Evolutionary conservation across 2,329 filamentous ascomycete species (phyloP).

Genomic region (Colletotrichum cordylinicola): DNA sequence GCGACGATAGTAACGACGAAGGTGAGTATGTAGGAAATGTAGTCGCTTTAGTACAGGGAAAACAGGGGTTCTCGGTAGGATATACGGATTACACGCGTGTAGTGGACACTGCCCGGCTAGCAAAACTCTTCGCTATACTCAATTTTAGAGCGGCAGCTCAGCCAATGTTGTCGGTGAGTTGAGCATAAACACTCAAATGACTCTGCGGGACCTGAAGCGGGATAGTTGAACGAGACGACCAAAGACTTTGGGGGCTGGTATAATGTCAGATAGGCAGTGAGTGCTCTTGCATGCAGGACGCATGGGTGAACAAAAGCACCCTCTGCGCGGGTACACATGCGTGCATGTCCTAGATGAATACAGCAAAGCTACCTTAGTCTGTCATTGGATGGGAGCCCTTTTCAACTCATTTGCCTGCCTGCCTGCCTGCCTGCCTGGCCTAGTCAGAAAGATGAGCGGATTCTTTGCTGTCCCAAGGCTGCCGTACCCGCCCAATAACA

Average conservation of each 20-base stretch:
- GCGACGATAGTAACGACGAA: no score
- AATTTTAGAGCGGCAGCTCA: not conserved
- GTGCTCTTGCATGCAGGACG: not conserved
- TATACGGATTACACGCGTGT: no score
- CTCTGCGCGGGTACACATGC: not conserved
- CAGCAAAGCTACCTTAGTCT: not conserved
- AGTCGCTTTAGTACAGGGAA: no score
- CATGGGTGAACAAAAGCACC: not conserved
- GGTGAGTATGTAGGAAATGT: no score
- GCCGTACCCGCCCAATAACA: not conserved
- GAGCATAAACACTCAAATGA: not conserved
- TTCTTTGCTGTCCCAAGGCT: not conserved
- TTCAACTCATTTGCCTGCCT: not conserved
- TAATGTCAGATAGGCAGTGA: not conserved
- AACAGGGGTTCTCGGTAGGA: no score
- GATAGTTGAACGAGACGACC: not conserved
- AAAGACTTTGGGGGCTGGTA: not conserved
- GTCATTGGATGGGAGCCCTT: not conserved
- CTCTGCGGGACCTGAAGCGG: not conserved
- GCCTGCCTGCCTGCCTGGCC: not conserved
- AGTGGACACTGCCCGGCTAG: no score
- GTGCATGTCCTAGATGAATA: not conserved
- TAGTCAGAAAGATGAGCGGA: not conserved
- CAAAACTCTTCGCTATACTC: not conserved
- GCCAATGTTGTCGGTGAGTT: not conserved